These are phyloP conservation scores for Mortierella sp. DNA, from an alignment of 371 early-diverging fungal genomes.

Conservation along the genomic window DNA sequence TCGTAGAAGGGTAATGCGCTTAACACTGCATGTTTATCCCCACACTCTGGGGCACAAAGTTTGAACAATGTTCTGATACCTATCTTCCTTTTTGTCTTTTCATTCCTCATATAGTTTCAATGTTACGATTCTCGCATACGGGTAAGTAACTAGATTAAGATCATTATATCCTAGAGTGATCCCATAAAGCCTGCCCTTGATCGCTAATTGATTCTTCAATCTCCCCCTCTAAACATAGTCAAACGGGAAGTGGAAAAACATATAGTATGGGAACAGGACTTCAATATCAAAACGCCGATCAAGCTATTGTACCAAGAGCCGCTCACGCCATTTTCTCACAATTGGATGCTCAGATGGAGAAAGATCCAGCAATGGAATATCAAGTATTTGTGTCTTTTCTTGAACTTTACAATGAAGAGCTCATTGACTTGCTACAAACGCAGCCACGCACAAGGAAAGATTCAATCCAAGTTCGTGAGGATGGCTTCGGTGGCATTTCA, in stretches of 20 bases:
- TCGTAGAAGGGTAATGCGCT: slow-evolving; percentile 88
- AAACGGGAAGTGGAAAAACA: slow-evolving; percentile 88
- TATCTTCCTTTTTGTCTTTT: no score
- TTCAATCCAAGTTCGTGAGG: slow-evolving; percentile 88
- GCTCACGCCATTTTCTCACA: slow-evolving; percentile 74
- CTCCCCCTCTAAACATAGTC: slow-evolving; percentile 22
- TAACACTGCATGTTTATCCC: background rate
- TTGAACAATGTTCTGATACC: no score
- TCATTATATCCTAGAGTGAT: background rate
- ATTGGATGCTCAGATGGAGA: slow-evolving; percentile 54
- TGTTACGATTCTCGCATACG: slow-evolving; percentile 97
- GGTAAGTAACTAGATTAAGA: slow-evolving; percentile 65
- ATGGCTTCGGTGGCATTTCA: slow-evolving; percentile 88
- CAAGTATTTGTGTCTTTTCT: slow-evolving; percentile 83
- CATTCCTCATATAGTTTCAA: slow-evolving; percentile 69
- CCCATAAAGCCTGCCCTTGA: slow-evolving; percentile 14
- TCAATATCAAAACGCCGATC: slow-evolving; percentile 54
- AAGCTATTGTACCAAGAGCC: slow-evolving; percentile 85
- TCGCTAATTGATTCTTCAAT: slow-evolving; percentile 1
- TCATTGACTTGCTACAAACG: slow-evolving; percentile 84
- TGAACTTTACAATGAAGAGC: slow-evolving; percentile 98
- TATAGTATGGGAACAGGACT: slow-evolving; percentile 92
- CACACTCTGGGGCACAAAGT: no score
- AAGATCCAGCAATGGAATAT: slow-evolving; percentile 60
- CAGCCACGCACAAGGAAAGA: slow-evolving; percentile 59